Evolutionary conservation across 495 filamentous ascomycete species (phyloP).

Genomic region (Neurospora sp.): DNA sequence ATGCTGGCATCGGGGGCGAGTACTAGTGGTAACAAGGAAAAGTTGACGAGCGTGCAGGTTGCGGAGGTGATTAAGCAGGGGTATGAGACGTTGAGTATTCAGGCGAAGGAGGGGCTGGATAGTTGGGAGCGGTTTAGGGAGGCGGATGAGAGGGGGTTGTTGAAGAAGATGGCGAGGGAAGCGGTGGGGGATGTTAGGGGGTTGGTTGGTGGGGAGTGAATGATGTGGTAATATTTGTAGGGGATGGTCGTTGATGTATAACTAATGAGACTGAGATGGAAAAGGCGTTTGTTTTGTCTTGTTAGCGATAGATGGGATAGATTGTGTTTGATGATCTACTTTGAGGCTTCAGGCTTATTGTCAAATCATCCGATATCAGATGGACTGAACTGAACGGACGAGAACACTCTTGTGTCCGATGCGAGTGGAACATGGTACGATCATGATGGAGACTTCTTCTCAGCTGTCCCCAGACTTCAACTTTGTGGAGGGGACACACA

Average conservation of each 20-base stretch:
- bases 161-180: slow-evolving; percentile 78
- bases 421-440: background rate
- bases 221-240: no score
- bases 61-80: slow-evolving; percentile 88
- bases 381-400: background rate
- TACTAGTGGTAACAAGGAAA: slow-evolving; percentile 31
- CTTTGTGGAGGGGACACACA: background rate
- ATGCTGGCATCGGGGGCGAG: slow-evolving; percentile 51
- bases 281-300: background rate
- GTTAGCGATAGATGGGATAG: background rate
- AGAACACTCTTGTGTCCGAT: background rate
- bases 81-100: slow-evolving; percentile 85
- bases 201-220: slow-evolving; percentile 26
- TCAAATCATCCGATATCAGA: background rate
- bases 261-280: no score
- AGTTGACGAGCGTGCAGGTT: slow-evolving; percentile 71
- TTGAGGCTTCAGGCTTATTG: background rate
- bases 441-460: background rate
- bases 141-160: slow-evolving; percentile 61
- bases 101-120: slow-evolving; percentile 72
- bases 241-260: no score
- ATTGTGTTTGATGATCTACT: background rate
- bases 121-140: slow-evolving; percentile 68
- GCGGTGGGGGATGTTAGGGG: slow-evolving; percentile 59
- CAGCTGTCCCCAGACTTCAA: background rate